Base-by-base conservation (phyloP, 805 yeast species). In the Candida ovalis region DNA sequence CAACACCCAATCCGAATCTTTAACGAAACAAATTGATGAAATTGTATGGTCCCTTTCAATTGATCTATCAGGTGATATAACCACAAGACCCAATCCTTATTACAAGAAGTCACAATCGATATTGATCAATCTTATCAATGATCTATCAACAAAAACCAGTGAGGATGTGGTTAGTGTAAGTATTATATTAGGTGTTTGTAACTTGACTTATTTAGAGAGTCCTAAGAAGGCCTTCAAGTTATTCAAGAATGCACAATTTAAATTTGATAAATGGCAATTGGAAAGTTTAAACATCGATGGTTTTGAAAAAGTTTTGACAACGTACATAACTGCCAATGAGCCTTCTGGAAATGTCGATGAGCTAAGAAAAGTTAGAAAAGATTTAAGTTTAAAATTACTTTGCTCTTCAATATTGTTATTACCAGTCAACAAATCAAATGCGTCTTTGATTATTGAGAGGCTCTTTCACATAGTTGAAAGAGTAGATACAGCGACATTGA, bases 241-340 rank as follows among this genome's bases (percentile, higher is more conserved):
- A 38, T 61, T 58, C 37, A 57, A 61, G 43, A 55, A 58, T 21
- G 69, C 69, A 2, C 62, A 64, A 42, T 54, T 49, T 23, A 57
- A 59, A 43, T 65, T 66, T 44, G 66, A 65, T 43, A 57, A 54
- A 41, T 65, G 69, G 69, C 62, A 63, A 45, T 45, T 65, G 9
- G 60, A 62, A 35, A 57, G 59, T 25, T 64, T 65, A 42, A 61
- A 65, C 44, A 58, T 66, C n/a, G 64, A 58, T 19, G 64, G 63
- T 3, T 65, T 65, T 46, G 63, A 62, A 21, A 45, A 55, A n/a
- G 57, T 61, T 7, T 23, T 57, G n/a, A 36, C 37, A 2, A 13
- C 50, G 17, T 36, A 40, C 15, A 30, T 38, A 4, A 23, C 17
- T n/a, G 38, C 50, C 27, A 45, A 38, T 9, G 23, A 23, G 4